These are phyloP conservation scores for Metschnikowia corniflorae DNA, from an alignment of 805 yeast genomes.

Conservation along the genomic window DNA sequence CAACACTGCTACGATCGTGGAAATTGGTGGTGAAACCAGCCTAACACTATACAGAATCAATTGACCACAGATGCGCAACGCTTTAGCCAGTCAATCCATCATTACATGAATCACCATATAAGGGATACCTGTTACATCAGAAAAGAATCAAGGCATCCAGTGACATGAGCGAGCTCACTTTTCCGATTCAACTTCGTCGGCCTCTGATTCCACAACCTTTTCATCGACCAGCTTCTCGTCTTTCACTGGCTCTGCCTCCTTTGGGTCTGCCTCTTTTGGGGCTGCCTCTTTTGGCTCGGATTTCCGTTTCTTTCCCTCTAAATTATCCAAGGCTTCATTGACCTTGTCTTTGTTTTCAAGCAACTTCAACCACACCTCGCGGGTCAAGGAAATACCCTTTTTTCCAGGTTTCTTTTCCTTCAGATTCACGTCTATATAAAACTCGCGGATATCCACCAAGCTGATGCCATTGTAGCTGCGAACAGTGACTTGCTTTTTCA, in stretches of 20 bases:
- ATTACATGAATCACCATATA: too few species aligned
- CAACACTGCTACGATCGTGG: too few species aligned
- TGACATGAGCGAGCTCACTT: too few species aligned
- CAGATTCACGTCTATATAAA: slow-evolving; percentile 50
- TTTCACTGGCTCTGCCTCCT: not conserved
- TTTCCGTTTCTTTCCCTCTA: slow-evolving; percentile 22
- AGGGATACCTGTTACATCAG: too few species aligned
- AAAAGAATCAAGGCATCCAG: too few species aligned
- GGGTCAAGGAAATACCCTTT: slow-evolving; percentile 65
- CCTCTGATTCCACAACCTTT: not conserved
- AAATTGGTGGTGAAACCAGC: too few species aligned
- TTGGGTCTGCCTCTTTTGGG: not conserved
- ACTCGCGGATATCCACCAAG: slow-evolving; percentile 83
- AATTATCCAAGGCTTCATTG: slow-evolving; percentile 44
- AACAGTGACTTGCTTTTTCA: slow-evolving; percentile 64
- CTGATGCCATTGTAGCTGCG: slow-evolving; percentile 63
- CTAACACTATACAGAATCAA: too few species aligned
- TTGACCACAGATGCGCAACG: too few species aligned
- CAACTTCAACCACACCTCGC: slow-evolving; percentile 51
- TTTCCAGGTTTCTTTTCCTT: slow-evolving; percentile 76
- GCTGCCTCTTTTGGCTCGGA: slow-evolving; percentile 1
- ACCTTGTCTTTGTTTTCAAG: slow-evolving; percentile 46
- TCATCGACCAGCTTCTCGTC: not conserved
- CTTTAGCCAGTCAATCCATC: too few species aligned
- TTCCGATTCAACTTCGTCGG: too few species aligned